Base-by-base conservation (phyloP, 768 basidiomycete species). In the Suillus luteus region DNA sequence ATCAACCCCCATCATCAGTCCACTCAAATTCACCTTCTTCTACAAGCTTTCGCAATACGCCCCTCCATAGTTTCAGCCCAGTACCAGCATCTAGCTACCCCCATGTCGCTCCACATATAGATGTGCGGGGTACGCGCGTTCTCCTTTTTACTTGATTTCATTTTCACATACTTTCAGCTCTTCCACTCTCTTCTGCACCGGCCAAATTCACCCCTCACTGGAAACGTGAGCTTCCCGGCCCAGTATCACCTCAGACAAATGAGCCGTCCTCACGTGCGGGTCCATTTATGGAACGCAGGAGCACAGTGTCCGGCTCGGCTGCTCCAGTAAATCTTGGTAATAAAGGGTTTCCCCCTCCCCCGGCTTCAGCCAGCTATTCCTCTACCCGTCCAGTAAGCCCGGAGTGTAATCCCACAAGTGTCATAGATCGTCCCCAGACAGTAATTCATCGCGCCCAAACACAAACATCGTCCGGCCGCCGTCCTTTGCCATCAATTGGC, bases 121-220 rank as follows among this genome's bases (percentile, higher is more conserved):
- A 57, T 57, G 55, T 17, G 14, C 55, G 24, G 9, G 38, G 55
- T 57, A 27, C 24, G 55, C 6, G 5, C 19, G 5, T 11, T 11
- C 24, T 40, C 2, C 10, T 38, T 40, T 17, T 40, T 24, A 57
- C 22, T 24, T 27, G 22, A 57, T 38, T 8, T 57, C 24, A 27
- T 40, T 40, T 24, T 57, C 22, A 38, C 24, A 27, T 2, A 24
- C 24, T 1, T 22, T 3, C 22, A 57, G 55, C 55, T 40, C 15
- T 57, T 57, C 55, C 55, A 9, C 37, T 19, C 52, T 54, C 66
- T 24, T 40, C 69, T 44, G 68, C 63, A 43, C 67, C 64, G 61
- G 67, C 72, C 38, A 80, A 75, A 37, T 77, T 79, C 60, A 73
- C 79, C 11, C 82, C 83, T 3, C 67, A 78, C 14, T 83, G 81